Evolutionary conservation across 1,284 basidiomycete genomes (phyloP), one percentile per base, ranked within the genome.

Genomic region (Naganishia cerealis): DNA sequence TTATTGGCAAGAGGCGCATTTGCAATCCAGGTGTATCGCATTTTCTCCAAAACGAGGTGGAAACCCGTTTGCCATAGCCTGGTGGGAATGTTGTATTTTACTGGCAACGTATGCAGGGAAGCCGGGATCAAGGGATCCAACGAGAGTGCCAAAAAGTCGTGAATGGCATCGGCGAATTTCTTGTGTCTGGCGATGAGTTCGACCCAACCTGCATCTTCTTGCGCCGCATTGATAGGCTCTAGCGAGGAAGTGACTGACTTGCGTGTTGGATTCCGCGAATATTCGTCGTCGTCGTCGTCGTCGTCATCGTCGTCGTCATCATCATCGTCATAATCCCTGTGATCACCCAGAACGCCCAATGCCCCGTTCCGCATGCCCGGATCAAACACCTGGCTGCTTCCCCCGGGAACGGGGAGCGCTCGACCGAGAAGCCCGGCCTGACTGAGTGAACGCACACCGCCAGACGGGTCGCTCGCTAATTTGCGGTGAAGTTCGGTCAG

Each of bases 41-140:
- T 86, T 13, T 90, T 87, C 78, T 97, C 93, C 71, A 98, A 87
- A 57, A 96, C 85, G 57, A 89, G 88, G 79, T 96, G 88, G 79
- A 97, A 97, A 0, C 86, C 92, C 57, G 88, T 89, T 0, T 91
- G 89, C 95, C 96, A 99, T 0, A 99, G 84, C 15, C 94, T 87
- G 40, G 89, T 89, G 65, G 95, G 91, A 71, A 98, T 93, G 78
- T 95, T 96, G 82, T 97, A 98, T 75, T 92, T 94, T 56, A 87
- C 87, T 0, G 94, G 93, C 53, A 98, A 90, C 71, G 89, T 87
- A 57, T 92, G 89, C 3, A 97, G 82, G 0, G 92, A 94, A 0
- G 90, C 86, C 0, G 95, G 95, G 0, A 94, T 87, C 29, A 87
- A 87, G 0, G 93, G 91, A 7, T 92, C 88, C 57, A 94, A 86